phyloP scores from a whole-genome alignment of 371 early-diverging fungal genomes.

The Fennellomyces sp. region DNA sequence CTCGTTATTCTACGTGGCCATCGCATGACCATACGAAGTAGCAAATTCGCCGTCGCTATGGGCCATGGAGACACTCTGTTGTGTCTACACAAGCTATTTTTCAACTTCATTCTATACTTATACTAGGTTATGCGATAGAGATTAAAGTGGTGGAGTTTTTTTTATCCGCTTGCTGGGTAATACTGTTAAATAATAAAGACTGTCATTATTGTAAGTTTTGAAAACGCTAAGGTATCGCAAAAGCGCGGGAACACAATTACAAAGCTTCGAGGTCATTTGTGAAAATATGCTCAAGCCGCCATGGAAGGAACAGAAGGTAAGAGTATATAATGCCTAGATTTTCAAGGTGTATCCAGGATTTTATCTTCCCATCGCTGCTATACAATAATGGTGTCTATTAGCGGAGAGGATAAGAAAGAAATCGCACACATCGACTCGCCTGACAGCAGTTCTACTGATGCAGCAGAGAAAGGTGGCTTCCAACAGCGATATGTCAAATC shows the following conservation, averaged over 20 bases:
- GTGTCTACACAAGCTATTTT: neutral
- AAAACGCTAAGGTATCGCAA: neutral
- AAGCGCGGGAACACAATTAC: neutral
- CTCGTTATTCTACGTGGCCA: neutral
- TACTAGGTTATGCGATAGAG: too few species aligned
- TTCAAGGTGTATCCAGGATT: neutral
- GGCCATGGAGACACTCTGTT: neutral
- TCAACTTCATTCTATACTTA: too few species aligned
- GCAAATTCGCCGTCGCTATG: neutral
- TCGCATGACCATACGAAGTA: neutral
- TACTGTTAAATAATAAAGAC: too few species aligned
- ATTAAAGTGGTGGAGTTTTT: too few species aligned
- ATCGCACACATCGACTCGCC: neutral
- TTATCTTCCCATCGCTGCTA: neutral
- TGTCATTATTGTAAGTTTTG: too few species aligned
- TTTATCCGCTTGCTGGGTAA: too few species aligned
- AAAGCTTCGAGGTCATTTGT: neutral
- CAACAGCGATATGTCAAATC: neutral
- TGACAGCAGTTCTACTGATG: neutral
- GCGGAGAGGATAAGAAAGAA: neutral
- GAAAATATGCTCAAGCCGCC: neutral
- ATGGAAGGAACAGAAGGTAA: constrained; percentile 1
- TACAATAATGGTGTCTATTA: neutral
- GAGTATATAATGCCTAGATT: neutral
- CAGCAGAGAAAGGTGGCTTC: neutral